Evolutionary conservation across 192 early-diverging fungal genomes (phyloP), one percentile per base, ranked within the genome.

Genomic region (Coemansia sp.): DNA sequence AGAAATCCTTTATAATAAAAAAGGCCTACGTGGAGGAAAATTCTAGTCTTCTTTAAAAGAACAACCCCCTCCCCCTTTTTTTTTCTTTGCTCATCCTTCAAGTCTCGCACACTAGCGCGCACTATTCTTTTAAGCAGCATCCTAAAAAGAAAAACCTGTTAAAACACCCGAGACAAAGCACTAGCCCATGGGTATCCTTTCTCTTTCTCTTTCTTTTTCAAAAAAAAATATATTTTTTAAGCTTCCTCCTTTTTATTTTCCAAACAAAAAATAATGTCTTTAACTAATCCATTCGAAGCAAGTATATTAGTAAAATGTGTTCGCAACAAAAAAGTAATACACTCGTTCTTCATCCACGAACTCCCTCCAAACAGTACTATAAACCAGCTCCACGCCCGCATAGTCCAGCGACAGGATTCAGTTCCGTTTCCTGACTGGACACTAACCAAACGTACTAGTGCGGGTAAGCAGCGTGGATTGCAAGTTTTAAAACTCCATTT

Each of bases 331-430:
- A 15, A 57, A 3, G 40, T 63, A 4, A 15, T 71, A 0, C 68
- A 79, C 22, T 79, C 77, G 36, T 79, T 74, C 16, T 79, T 79
- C 33, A 29, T 79, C 16, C 77, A 79, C 68, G 72, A 79, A 18
- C 65, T 79, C 5, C 22, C 72, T 8, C 72, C 77, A 8, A 79
- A 79, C 66, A 59, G 77, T 57, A 33, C 68, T 6, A 47, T 79
- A 2, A 27, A 54, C n/a, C 55, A 73, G 24, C 63, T 78, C 3
- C 67, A 65, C 10, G 57, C 51, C 7, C 65, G 71, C 18, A 65
- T 70, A 16, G 5, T 16, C 3, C 62, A 68, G 12, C 33, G 52
- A 6, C 43, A 59, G 2, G 4, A 36, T 15, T 1, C 13, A 1
- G 24, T 72, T 1, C 61, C 71, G 8, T 66, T 66, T 12, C 16